Conservation (phyloP, 2,329 filamentous ascomycete species). For the Exophiala sp. region DNA sequence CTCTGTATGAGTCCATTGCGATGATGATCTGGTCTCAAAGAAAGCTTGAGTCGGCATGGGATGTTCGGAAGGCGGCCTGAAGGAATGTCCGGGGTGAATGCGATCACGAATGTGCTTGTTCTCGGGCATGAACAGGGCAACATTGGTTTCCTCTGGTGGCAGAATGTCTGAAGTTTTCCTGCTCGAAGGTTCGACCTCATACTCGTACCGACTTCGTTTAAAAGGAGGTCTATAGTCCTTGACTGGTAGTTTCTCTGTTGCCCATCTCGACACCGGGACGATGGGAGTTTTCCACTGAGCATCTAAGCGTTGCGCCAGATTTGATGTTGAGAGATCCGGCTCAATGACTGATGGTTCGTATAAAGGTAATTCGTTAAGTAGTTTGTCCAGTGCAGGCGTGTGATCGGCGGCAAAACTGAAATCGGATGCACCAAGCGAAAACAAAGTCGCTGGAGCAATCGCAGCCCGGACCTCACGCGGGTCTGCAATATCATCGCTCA, state of each 20-base stretch:
- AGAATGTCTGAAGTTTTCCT: conserved; percentile 53
- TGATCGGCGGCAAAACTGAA: conserved; percentile 74
- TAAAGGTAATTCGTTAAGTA: conserved; percentile 76
- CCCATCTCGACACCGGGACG: conserved; percentile 80
- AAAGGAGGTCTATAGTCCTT: conserved; percentile 61
- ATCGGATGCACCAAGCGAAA: conserved; percentile 76
- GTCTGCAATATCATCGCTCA: conserved; percentile 41
- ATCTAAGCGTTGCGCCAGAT: conserved; percentile 55
- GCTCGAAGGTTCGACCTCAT: conserved; percentile 68
- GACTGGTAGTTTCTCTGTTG: conserved; percentile 74
- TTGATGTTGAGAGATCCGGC: conserved; percentile 40
- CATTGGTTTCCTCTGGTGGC: conserved; percentile 67
- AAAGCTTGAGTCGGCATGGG: conserved; percentile 87
- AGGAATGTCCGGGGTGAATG: conserved; percentile 85
- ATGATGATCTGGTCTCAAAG: conserved; percentile 80
- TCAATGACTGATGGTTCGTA: conserved; percentile 62
- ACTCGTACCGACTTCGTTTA: conserved; percentile 80
- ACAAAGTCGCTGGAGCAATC: conserved; percentile 70
- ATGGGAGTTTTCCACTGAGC: conserved; percentile 71
- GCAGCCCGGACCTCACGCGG: conserved; percentile 42
- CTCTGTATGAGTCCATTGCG: conserved; percentile 86
- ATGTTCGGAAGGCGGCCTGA: conserved; percentile 86
- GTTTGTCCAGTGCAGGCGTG: conserved; percentile 70
- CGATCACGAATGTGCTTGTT: conserved; percentile 87
- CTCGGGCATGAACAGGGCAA: conserved; percentile 84